Conservation (phyloP, 2,329 filamentous ascomycete genomes). For the Penicillium psychrosexuale region DNA sequence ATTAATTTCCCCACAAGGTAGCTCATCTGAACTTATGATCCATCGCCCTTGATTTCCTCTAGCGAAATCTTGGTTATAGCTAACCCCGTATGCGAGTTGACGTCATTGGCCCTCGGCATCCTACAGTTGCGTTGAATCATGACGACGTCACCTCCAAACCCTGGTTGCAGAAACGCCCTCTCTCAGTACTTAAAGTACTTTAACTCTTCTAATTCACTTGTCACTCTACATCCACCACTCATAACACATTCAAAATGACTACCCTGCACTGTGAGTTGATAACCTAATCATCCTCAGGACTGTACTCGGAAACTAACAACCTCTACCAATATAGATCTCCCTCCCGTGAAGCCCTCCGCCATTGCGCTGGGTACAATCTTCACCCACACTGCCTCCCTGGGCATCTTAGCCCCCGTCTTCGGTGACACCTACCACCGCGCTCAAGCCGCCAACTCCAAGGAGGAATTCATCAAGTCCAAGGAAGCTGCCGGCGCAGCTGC, state of each 20-base stretch:
- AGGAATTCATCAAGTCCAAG: slow-evolving; percentile 93
- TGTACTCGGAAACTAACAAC: background rate
- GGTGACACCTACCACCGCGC: slow-evolving; percentile 92
- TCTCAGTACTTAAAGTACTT: slow-evolving; percentile 2
- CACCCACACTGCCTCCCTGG: slow-evolving; percentile 88
- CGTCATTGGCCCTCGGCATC: slow-evolving; percentile 10
- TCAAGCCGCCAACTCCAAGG: slow-evolving; percentile 86
- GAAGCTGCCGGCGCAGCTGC: slow-evolving; percentile 84
- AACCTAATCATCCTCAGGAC: too few relatives aligned
- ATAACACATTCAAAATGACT: slow-evolving; percentile 6
- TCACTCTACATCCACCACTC: background rate
- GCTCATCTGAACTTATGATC: background rate
- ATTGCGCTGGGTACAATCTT: slow-evolving; percentile 95
- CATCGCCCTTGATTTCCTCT: background rate
- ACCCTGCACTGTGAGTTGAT: slow-evolving; percentile 7
- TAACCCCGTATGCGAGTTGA: background rate
- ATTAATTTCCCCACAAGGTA: background rate
- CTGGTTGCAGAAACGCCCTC: slow-evolving; percentile 4
- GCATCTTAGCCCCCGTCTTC: slow-evolving; percentile 83
- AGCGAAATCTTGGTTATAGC: background rate
- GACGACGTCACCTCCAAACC: slow-evolving; percentile 8
- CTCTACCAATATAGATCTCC: slow-evolving; percentile 53
- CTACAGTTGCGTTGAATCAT: slow-evolving; percentile 5
- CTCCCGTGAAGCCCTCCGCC: slow-evolving; percentile 92
- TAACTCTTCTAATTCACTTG: background rate